Evolutionary conservation across 768 basidiomycete species (phyloP), one percentile per base, ranked within the genome.

Genomic region (Termitomyces sp.): DNA sequence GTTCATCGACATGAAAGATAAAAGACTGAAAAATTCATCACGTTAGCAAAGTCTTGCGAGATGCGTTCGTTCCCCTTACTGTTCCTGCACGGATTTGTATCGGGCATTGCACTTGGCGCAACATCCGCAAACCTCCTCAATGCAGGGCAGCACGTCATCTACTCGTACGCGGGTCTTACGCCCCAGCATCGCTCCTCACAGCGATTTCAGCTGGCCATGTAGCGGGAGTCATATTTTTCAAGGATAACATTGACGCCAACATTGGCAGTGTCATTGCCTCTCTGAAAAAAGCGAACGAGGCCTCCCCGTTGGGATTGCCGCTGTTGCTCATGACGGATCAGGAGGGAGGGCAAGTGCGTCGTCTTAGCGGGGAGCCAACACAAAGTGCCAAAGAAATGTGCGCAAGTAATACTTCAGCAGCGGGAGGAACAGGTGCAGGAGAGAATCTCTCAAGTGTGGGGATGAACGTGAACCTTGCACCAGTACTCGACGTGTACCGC

Each of bases 391-490:
- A 63, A 46, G 47, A 50, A 33, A 63, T 63, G 62, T 60, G 59
- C 43, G 54, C 53, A 8, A 36, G 26, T 43, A 57, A 54, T n/a
- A 55, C 56, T 30, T 49, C 56, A 18, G 49, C 48, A 24, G 43
- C 37, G n/a, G 57, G 24, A 22, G 59, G 62, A 45, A 60, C 55
- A 1, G 59, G 45, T 14, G 58, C 56, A 6, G 62, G 58, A 40
- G 14, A 55, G 39, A 63, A 63, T 39, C 39, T 63, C n/a, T 45
- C 51, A 3, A 60, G 54, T 26, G 56, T 55, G 24, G 62, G 59
- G 24, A 63, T 63, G 62, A 60, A 60, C 27, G 49, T 63, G 20
- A 63, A 63, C 40, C 62, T 63, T 27, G 62, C 62, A 5, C 62
- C 62, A 5, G 59, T 63, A 13, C 53, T 63, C 20, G 62, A 63